Base-by-base conservation (phyloP, 2,329 filamentous ascomycete species). In the Sphaerulina musiva region DNA sequence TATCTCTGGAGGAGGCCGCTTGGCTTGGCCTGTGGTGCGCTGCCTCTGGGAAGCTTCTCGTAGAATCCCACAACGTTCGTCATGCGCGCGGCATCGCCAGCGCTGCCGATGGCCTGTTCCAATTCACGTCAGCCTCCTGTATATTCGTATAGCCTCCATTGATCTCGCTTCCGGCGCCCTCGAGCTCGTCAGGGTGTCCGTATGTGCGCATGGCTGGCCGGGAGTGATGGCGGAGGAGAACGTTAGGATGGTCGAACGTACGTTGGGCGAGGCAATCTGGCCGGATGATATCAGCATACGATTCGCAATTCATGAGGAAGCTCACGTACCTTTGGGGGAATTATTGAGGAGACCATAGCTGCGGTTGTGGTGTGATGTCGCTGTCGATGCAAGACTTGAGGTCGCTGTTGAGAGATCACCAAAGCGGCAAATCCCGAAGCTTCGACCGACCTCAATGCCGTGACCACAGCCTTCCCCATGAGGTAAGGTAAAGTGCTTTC, bases 31-130 rank as follows among this genome's bases (percentile, higher is more conserved):
- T 89, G 84, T 68, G 93, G 91, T 69, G 91, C 91, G 66, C 88
- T 76, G 67, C 93, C 95, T 71, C 91, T 89, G 72, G 95, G 93
- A 57, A 98, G 89, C 77, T 92, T 95, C 80, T 95, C 89, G 83
- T 98, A 98, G 83, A 98, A 97, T 79, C 82, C 89, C 75, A 97
- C 92, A 67, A 98, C 90, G 69, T 91, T 88, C 75, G 95, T 87
- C 93, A 98, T 97, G 74, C 92, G 89, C 71, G 90, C 83, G 72
- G 93, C 93, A 84, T 97, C 92, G 72, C 91, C 89, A 66, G 91
- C 90, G 72, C 87, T 87, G 70, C 93, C 92, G 72, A 98, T 90
- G 68, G 88, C 91, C 93, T 97, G 73, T 64, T 60, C 56, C n/a
- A 11, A 64, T 59, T 46, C 31, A 4, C 47, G 53, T 70, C 55